A percentile compares a stretch with the other conserved stretches of the same genome.
phyloP scores from a whole-genome alignment of 371 early-diverging fungal genomes.

The Conidiobolus incongruus region DNA sequence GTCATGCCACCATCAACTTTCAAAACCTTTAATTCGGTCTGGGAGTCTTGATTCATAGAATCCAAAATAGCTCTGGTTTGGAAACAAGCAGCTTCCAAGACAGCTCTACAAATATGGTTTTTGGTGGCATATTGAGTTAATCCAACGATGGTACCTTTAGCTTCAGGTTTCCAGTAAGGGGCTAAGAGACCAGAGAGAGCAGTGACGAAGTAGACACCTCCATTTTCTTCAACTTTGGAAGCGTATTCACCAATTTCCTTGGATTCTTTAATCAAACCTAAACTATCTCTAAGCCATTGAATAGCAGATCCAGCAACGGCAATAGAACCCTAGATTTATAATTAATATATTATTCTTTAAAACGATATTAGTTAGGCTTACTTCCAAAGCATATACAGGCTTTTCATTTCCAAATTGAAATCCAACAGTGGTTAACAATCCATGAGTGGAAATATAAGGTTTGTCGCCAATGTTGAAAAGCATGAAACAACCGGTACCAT shows the following conservation, averaged over 20 bases:
- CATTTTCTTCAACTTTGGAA: conserved; percentile 36
- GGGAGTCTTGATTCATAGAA: conserved; percentile 61
- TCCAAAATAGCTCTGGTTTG: conserved; percentile 74
- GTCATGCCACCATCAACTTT: conserved; percentile 91
- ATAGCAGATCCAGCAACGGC: conserved; percentile 86
- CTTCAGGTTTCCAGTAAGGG: conserved; percentile 88
- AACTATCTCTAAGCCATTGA: conserved; percentile 74
- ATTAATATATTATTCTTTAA: too few relatives aligned
- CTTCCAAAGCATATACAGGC: conserved; percentile 69
- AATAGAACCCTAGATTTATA: conserved; percentile 75
- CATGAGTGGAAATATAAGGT: conserved; percentile 53
- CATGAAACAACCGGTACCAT: conserved; percentile 93
- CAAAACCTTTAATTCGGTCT: conserved; percentile 31
- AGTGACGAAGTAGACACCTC: conserved; percentile 85
- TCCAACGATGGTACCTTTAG: conserved; percentile 75
- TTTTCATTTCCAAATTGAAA: conserved; percentile 69
- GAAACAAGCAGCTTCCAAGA: conserved; percentile 75
- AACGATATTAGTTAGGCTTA: neutral
- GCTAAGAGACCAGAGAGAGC: conserved; percentile 89
- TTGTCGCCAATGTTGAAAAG: conserved; percentile 73
- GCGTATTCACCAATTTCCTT: conserved; percentile 45
- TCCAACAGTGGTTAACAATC: conserved; percentile 78
- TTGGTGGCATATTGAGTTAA: conserved; percentile 72
- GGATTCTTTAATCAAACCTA: conserved; percentile 49
- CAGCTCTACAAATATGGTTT: conserved; percentile 65